Conservation (phyloP, 2,329 filamentous ascomycete species). For the Helotiales sp. region DNA sequence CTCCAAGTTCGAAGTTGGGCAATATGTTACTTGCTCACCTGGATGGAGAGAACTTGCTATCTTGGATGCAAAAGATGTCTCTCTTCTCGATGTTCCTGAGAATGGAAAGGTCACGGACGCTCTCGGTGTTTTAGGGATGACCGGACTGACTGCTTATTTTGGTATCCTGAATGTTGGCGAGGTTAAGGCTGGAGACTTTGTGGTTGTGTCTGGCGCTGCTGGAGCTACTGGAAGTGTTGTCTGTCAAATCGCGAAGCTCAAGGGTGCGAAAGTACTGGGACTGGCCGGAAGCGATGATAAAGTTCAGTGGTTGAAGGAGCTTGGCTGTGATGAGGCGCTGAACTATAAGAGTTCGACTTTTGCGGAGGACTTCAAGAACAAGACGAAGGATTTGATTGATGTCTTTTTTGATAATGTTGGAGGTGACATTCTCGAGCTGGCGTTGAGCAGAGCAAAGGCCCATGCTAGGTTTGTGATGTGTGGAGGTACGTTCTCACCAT, state of each 20-base stretch:
- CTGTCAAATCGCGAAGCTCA: conserved; percentile 76
- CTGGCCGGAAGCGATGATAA: conserved; percentile 68
- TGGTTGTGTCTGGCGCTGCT: conserved; percentile 76
- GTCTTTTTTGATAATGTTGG: conserved; percentile 77
- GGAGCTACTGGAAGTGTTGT: conserved; percentile 76
- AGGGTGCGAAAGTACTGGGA: conserved; percentile 62
- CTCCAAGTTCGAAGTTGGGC: conserved; percentile 53
- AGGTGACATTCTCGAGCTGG: conserved; percentile 68
- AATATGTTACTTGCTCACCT: conserved; percentile 52
- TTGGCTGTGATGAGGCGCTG: conserved; percentile 67
- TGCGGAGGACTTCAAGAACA: conserved; percentile 56
- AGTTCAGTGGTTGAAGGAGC: conserved; percentile 63
- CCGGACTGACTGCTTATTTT: conserved; percentile 75
- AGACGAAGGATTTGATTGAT: conserved; percentile 61
- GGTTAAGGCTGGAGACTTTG: conserved; percentile 68
- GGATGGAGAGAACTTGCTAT: conserved; percentile 71
- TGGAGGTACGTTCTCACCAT: conserved; percentile 44
- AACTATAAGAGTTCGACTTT: conserved; percentile 71
- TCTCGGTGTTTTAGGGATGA: conserved; percentile 62
- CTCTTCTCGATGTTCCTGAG: conserved; percentile 42
- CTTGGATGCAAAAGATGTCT: conserved; percentile 50
- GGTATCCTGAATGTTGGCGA: conserved; percentile 69
- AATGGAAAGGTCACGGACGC: conserved; percentile 54
- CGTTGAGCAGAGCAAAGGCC: conserved; percentile 61
- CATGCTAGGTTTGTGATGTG: conserved; percentile 70